These are phyloP conservation scores for Boehmeria nivea DNA, from an alignment of 306 rosid species.

Conservation along the genomic window DNA sequence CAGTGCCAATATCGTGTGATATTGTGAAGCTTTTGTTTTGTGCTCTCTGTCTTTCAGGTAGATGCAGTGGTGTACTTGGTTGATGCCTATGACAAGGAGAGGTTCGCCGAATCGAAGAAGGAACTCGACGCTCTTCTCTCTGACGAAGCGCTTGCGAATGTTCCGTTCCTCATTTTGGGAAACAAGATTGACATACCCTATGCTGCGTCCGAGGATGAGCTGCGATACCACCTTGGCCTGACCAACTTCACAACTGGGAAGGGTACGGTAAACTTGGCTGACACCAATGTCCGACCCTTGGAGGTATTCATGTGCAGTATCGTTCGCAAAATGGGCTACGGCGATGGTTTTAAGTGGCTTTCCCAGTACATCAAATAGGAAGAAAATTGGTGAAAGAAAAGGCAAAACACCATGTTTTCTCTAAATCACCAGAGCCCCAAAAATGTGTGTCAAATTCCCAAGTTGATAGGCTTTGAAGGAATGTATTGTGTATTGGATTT, in stretches of 20 bases:
- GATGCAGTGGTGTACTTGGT: slow-evolving; percentile 78
- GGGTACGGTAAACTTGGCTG: slow-evolving; percentile 56
- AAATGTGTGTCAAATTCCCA: too few relatives aligned
- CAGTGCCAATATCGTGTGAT: too few relatives aligned
- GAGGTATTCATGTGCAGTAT: slow-evolving; percentile 91
- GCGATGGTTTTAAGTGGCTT: slow-evolving; percentile 81
- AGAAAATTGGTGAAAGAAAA: too few relatives aligned
- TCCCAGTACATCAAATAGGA: slow-evolving; percentile 74
- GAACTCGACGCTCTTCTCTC: slow-evolving; percentile 78
- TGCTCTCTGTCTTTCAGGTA: slow-evolving; percentile 42
- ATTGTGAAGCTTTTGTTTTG: neutral
- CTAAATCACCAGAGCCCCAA: too few relatives aligned
- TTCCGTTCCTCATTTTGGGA: slow-evolving; percentile 72
- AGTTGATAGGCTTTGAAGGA: too few relatives aligned
- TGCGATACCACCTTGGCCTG: slow-evolving; percentile 58
- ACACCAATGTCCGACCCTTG: slow-evolving; percentile 62
- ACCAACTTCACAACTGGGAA: slow-evolving; percentile 75
- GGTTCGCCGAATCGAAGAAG: slow-evolving; percentile 62
- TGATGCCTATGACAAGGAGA: slow-evolving; percentile 67
- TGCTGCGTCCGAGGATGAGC: slow-evolving; percentile 77
- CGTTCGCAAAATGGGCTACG: slow-evolving; percentile 86
- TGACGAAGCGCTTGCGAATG: slow-evolving; percentile 56
- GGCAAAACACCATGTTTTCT: too few relatives aligned
- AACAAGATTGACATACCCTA: slow-evolving; percentile 78
- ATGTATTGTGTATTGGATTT: too few relatives aligned